Conservation (phyloP, 2,329 filamentous ascomycete genomes). For the Scedosporium dehoogii region DNA sequence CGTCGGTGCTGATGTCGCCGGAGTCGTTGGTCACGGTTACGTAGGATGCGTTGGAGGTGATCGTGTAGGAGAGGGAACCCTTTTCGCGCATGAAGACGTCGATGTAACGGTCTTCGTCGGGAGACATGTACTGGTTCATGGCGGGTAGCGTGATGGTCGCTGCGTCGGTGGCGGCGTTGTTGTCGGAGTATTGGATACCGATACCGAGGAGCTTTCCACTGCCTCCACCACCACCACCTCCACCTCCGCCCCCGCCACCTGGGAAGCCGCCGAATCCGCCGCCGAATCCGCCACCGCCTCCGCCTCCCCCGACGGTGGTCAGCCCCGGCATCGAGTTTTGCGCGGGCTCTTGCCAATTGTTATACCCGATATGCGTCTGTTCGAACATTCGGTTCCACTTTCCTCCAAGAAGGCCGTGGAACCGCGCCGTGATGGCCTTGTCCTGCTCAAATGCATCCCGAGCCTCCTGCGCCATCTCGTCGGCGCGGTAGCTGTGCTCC, state of each 20-base stretch:
- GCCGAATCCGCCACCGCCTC: neutral
- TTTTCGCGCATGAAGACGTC: constrained; percentile 53
- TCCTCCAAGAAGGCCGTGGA: constrained; percentile 46
- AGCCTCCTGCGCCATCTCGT: constrained; percentile 40
- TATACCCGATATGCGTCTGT: constrained; percentile 37
- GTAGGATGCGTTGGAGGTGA: constrained; percentile 37
- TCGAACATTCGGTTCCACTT: constrained; percentile 56
- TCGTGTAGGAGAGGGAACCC: constrained; percentile 39
- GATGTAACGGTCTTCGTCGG: constrained; percentile 41
- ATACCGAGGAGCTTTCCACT: constrained; percentile 56
- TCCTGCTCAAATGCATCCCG: constrained; percentile 44
- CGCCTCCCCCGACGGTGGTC: neutral
- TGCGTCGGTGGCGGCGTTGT: constrained; percentile 43
- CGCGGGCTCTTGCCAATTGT: constrained; percentile 61
- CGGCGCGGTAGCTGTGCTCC: constrained; percentile 44
- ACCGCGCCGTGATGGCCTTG: constrained; percentile 42
- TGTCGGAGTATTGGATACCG: constrained; percentile 55
- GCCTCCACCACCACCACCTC: constrained; percentile 54
- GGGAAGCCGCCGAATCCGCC: constrained; percentile 22
- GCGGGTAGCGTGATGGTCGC: constrained; percentile 46
- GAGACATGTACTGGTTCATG: constrained; percentile 31
- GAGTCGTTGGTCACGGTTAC: constrained; percentile 37
- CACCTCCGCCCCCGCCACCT: constrained; percentile 48
- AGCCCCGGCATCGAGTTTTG: constrained; percentile 51
- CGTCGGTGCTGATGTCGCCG: constrained; percentile 37